Base-by-base conservation (phyloP, 345 rosid genomes). In the Pelargonium nanum region DNA sequence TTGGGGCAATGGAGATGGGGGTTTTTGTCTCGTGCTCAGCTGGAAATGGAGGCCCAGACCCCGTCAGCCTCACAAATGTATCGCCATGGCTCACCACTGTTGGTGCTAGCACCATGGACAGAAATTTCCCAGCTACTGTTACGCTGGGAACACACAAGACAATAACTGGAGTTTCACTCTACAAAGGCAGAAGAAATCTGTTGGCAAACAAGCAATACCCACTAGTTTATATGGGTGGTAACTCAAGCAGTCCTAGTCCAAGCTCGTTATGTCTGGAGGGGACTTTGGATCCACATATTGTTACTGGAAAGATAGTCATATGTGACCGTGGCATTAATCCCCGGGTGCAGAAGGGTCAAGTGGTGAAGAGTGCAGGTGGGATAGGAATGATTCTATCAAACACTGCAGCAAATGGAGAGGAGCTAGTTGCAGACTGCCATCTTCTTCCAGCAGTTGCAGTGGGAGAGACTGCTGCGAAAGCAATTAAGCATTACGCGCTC, bases 1-100 rank as follows among this genome's bases (percentile, higher is more conserved):
- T 87, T 61, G 91, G 91, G 32, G 97, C 97, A 5, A 89, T 83
- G 89, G 91, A 85, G 75, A 85, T 78, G 84, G 97, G 97, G 45
- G 79, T 87, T 66, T 76, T 85, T 21, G 87, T 87, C 24, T 81
- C 92, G 0, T 80, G 85, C 57, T 85, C 95, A 0, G 95, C 89
- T 0, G 95, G 97, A 44, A 89, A 87, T 64, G 77, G 80, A 25
- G 95, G 95, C 25, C 95, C 89, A 22, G 82, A 78, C 21, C 81
- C 86, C 0, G 64, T 75, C 10, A 81, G 92, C 61, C 77, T 89
- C 21, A 77, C 88, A 0, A 85, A 86, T 62, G 85, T 81, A 24
- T 82, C 97, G 5, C 97, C 97, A 3, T 89, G 97, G 97, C 71
- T 86, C 56, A 78, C 87, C 32, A 86, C 95, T 0, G 89, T 87